Evolutionary conservation across 2,329 filamentous ascomycete genomes (phyloP).

Genomic region (Aspergillus nomiae): DNA sequence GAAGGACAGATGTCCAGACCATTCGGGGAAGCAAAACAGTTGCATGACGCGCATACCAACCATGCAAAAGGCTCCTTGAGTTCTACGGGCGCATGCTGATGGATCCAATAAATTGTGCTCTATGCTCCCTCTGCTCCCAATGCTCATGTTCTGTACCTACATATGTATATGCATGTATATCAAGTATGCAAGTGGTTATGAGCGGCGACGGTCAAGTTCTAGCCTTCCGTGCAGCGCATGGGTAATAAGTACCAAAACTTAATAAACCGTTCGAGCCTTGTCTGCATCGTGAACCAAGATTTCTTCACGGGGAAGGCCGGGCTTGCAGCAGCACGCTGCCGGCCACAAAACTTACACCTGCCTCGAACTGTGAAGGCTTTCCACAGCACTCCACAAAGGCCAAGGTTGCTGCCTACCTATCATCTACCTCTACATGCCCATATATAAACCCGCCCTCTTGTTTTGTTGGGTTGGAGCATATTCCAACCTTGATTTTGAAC

Average conservation of each 20-base stretch:
- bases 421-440: background rate
- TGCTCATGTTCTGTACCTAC: background rate
- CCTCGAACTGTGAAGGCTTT: conserved; percentile 6
- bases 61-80: background rate
- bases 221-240: background rate
- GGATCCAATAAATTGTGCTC: background rate
- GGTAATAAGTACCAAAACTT: background rate
- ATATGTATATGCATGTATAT: conserved; percentile 13
- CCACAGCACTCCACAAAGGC: too few relatives aligned
- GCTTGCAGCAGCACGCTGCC: conserved; percentile 7
- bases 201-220: background rate
- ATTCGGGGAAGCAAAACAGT: background rate
- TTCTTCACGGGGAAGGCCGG: conserved; percentile 10
- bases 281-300: background rate
- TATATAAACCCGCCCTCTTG: background rate
- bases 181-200: conserved; percentile 4
- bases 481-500: background rate
- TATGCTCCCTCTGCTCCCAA: background rate
- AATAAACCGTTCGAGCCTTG: background rate
- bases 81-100: background rate
- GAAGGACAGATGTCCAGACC: conserved; percentile 2
- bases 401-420: background rate
- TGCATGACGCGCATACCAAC: conserved; percentile 9
- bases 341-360: conserved; percentile 8
- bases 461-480: background rate